Evolutionary conservation across 2,329 filamentous ascomycete genomes (phyloP), one percentile per base, ranked within the genome.

Genomic region (Colletotrichum sublineola): DNA sequence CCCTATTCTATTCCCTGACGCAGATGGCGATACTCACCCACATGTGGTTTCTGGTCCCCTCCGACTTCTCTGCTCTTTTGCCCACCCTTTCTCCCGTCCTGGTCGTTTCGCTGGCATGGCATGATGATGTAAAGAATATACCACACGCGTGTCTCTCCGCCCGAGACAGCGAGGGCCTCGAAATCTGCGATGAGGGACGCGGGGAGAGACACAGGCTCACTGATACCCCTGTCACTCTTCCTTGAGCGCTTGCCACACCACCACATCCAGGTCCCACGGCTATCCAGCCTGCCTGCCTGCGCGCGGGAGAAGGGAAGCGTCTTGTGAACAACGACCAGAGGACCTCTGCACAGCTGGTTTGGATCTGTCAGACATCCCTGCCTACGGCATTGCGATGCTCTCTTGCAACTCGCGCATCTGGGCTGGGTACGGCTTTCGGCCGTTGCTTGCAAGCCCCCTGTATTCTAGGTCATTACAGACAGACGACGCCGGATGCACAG

Each of bases 231-330:
- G 61, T 63, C 61, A 5, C 46, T 38, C 40, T 42, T 18, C 46
- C 36, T 42, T 24, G 33, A 63, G 61, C 61, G 61, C 61, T 63
- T 33, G 61, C 61, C 61, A 63, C 44, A 46, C 44, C 61, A 63
- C 61, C 46, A 24, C 55, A 15, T 12, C 55, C 55, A 31, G 52
- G 52, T 20, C 31, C 15, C 9, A 20, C 31, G 52, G 50, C 18
- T 8, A 31, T 5, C 3, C 18, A 50, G n/a, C 44, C 18, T 18
- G n/a, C n/a, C n/a, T 4, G 29, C 4, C 15, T 8, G 15, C 15
- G 33, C 5, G 42, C 15, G 8, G 15, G 42, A 33, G 31, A 36
- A 24, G 14, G 18, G 36, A 6, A n/a, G 58, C 44, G 6, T n/a
- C 29, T 6, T 24, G 31, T 6, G 33, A n/a, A 20, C 42, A 20